Conservation (phyloP, 176 grass and related monocot species). For the Phyllostachys edulis region DNA sequence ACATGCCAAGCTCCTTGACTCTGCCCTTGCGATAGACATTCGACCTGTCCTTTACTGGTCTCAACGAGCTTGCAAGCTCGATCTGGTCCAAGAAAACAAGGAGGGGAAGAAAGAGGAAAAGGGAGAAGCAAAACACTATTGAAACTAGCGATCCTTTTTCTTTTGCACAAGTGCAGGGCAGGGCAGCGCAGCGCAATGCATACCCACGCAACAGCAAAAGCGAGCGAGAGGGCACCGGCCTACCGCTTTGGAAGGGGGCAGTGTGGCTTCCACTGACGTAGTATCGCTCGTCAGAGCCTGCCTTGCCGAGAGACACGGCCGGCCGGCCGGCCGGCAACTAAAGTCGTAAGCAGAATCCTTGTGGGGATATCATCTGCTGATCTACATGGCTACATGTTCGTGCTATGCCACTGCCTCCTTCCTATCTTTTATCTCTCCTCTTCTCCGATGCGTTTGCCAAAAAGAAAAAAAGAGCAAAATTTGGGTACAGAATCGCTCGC, state of each 20-base stretch:
- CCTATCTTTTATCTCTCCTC: neutral
- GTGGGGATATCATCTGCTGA: neutral
- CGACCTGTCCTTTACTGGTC: neutral
- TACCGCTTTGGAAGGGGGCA: conserved; percentile 37
- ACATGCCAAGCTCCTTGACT: neutral
- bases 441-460: neutral
- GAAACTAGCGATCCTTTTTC: neutral
- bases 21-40: neutral
- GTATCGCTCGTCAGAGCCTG: neutral
- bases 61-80: neutral
- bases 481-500: neutral
- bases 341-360: conserved; percentile 24
- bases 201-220: conserved; percentile 22
- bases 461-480: neutral
- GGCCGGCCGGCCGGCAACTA: neutral
- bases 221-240: neutral
- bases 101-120: neutral
- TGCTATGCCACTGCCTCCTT: neutral
- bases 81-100: neutral
- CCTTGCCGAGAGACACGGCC: conserved; percentile 20
- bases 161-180: conserved; percentile 31
- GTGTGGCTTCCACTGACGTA: conserved; percentile 29
- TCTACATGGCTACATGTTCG: neutral
- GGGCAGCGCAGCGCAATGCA: neutral
- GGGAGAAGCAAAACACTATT: neutral